A percentile compares a stretch with the other conserved stretches of the same genome.
These are phyloP conservation scores for Claviceps quebecensis DNA, from an alignment of 2,329 filamentous ascomycete genomes.

Conservation along the genomic window DNA sequence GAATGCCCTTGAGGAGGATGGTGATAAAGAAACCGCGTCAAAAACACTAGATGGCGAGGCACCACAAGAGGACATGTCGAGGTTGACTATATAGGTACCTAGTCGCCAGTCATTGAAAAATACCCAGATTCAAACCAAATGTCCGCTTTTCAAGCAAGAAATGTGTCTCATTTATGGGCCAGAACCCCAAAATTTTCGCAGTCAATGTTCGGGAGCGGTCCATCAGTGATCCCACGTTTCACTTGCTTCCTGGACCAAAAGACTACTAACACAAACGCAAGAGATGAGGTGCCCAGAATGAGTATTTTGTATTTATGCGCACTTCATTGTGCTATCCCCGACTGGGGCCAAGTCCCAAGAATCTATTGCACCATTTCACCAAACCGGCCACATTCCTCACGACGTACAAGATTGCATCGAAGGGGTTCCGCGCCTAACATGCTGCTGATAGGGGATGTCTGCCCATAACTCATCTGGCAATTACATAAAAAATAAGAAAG, in stretches of 20 bases:
- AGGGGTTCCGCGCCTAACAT: slow-evolving; percentile 20
- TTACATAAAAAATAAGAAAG: slow-evolving; percentile 6
- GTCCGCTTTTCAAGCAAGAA: not conserved
- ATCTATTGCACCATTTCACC: slow-evolving; percentile 28
- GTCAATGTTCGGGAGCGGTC: no score
- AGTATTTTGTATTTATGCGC: slow-evolving; percentile 12
- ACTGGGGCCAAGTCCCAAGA: slow-evolving; percentile 7
- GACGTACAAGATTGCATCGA: not conserved
- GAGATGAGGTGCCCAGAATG: not conserved
- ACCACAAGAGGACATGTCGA: slow-evolving; percentile 16
- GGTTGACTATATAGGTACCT: slow-evolving; percentile 12
- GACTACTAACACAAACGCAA: no score
- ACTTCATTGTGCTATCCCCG: not conserved
- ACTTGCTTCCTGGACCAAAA: no score
- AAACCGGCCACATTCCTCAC: slow-evolving; percentile 13
- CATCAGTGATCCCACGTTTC: no score
- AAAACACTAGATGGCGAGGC: not conserved
- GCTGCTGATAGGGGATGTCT: slow-evolving; percentile 18
- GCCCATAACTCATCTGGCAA: slow-evolving; percentile 6
- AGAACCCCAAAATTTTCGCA: no score
- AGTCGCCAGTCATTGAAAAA: slow-evolving; percentile 5
- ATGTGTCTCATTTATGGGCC: not conserved
- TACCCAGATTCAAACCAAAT: slow-evolving; percentile 8
- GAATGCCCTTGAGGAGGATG: not conserved
- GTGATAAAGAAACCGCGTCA: not conserved